A percentile compares a stretch with the other conserved stretches of the same genome.
phyloP scores from a whole-genome alignment of 306 rosid species.

The Sindora glabra region DNA sequence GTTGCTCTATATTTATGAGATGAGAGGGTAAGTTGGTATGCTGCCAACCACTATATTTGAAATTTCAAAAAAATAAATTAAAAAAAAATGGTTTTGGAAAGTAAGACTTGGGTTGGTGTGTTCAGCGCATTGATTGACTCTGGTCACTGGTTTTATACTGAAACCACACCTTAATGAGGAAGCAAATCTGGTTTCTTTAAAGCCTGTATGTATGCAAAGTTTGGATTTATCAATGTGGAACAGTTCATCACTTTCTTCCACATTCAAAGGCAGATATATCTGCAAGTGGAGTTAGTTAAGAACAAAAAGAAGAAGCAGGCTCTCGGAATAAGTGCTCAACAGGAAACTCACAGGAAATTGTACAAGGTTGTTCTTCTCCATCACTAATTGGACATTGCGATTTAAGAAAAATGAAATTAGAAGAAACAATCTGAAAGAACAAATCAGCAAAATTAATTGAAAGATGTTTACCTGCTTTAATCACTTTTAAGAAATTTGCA shows the following conservation, averaged over 20 bases:
- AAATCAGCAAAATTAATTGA: too few relatives aligned
- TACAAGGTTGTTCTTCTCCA: not conserved
- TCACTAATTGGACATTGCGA: too few relatives aligned
- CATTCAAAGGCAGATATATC: conserved; percentile 38
- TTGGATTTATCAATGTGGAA: conserved; percentile 16
- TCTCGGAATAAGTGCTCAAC: conserved; percentile 25
- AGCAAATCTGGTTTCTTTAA: conserved; percentile 11
- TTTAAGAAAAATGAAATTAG: too few relatives aligned
- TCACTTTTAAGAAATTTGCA: too few relatives aligned
- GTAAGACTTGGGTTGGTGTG: conserved; percentile 34
- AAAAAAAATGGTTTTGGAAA: conserved; percentile 30
- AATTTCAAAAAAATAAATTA: too few relatives aligned
- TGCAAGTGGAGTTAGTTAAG: conserved; percentile 38
- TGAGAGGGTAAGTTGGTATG: conserved; percentile 22
- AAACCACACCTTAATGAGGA: conserved; percentile 17
- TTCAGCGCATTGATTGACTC: conserved; percentile 16
- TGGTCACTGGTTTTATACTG: conserved; percentile 4
- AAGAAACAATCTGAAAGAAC: too few relatives aligned
- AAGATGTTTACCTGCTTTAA: too few relatives aligned
- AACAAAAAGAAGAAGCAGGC: conserved; percentile 13
- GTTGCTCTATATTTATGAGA: conserved; percentile 28
- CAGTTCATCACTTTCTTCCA: conserved; percentile 31
- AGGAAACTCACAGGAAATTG: conserved; percentile 27
- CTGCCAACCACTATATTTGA: conserved; percentile 27
- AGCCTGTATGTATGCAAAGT: conserved; percentile 9